A percentile compares a stretch with the other conserved stretches of the same genome.
phyloP scores from a whole-genome alignment of 208 protist species.

The Trypanosomatidae sp. region DNA sequence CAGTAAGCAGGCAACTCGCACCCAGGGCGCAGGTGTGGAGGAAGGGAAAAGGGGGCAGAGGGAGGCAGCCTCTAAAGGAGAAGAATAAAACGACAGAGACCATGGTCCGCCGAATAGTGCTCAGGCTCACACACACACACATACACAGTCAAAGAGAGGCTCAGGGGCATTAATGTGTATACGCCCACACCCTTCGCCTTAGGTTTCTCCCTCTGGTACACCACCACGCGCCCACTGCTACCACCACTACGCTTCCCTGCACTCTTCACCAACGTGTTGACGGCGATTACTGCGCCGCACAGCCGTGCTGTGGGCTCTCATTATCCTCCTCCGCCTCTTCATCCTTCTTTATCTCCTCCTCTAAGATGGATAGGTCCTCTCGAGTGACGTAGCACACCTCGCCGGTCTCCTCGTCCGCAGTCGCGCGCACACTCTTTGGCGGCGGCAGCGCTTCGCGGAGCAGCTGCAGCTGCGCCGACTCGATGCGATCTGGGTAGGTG shows the following conservation, averaged over 20 bases:
- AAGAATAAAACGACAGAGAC: background rate
- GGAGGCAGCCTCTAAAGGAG: background rate
- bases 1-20: background rate
- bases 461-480: conserved; percentile 36
- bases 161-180: background rate
- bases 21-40: background rate
- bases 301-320: conserved; percentile 35
- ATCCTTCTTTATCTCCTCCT: conserved; percentile 42
- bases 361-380: conserved; percentile 37
- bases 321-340: conserved; percentile 57
- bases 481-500: conserved; percentile 51
- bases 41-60: background rate
- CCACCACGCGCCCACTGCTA: background rate
- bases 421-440: conserved; percentile 38
- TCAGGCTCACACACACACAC: conserved; percentile 8
- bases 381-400: conserved; percentile 61
- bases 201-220: background rate
- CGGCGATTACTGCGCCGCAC: conserved; percentile 41
- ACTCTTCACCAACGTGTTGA: background rate
- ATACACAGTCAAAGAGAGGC: background rate
- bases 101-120: background rate
- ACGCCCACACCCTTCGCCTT: background rate
- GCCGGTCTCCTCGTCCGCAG: conserved; percentile 15
- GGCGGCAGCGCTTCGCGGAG: conserved; percentile 50
- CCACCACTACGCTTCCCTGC: background rate